Percentiles rank a stretch among this genome's conserved stretches.
Conservation (phyloP, 2,329 filamentous ascomycete species). For the Coniochaeta hoffmannii region DNA sequence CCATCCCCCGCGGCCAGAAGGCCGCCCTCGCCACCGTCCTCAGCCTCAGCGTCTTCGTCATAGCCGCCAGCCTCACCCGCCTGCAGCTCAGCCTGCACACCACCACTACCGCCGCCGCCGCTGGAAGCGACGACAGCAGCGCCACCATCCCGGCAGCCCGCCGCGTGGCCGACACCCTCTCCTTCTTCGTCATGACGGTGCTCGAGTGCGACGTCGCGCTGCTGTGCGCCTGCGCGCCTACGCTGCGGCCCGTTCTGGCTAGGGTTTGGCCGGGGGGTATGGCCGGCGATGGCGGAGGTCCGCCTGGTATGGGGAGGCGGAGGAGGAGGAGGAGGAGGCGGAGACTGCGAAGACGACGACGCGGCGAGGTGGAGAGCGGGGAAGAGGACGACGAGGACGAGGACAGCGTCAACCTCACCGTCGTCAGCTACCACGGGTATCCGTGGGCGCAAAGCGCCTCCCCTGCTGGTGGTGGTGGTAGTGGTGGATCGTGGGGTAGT, state of each 20-base stretch:
- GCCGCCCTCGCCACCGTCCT: conserved; percentile 34
- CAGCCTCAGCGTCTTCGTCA: conserved; percentile 32
- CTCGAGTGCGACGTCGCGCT: conserved; percentile 27
- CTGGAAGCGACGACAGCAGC: too few relatives aligned
- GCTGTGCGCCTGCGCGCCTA: conserved; percentile 26
- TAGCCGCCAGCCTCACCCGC: conserved; percentile 27
- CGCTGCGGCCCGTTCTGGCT: conserved; percentile 21
- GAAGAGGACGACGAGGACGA: neutral
- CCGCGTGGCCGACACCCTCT: conserved; percentile 15
- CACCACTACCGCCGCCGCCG: too few relatives aligned
- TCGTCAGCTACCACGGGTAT: conserved; percentile 23
- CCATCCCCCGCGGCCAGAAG: conserved; percentile 34
- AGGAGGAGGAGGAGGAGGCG: conserved; percentile 1
- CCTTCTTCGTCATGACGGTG: conserved; percentile 29
- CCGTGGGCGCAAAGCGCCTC: conserved; percentile 18
- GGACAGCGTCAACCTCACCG: conserved; percentile 19
- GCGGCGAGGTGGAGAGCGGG: neutral
- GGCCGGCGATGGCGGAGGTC: conserved; percentile 6
- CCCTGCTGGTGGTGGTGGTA: neutral
- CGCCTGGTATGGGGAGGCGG: neutral
- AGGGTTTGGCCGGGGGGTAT: conserved; percentile 17
- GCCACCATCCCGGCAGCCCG: too few relatives aligned
- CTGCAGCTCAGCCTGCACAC: conserved; percentile 20
- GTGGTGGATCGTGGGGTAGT: too few relatives aligned
- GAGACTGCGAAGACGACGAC: neutral